A percentile compares a stretch with the other conserved stretches of the same genome.
These are phyloP conservation scores for Bipolaris oryzae DNA, from an alignment of 2,329 filamentous ascomycete genomes.

Conservation along the genomic window DNA sequence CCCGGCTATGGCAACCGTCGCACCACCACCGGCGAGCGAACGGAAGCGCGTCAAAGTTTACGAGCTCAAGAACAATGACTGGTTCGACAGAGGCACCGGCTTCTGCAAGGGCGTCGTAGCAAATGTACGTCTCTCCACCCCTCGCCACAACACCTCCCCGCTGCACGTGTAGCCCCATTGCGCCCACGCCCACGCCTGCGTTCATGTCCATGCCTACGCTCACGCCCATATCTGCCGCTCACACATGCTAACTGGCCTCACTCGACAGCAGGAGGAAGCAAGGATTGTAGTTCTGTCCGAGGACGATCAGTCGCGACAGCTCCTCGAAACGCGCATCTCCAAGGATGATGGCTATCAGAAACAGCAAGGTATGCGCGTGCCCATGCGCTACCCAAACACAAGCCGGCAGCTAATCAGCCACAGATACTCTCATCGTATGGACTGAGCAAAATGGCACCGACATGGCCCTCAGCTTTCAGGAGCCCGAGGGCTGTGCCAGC, in stretches of 20 bases:
- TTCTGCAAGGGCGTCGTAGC: slow-evolving; percentile 84
- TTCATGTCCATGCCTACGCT: neutral
- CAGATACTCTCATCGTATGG: slow-evolving; percentile 98
- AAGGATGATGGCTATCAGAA: slow-evolving; percentile 98
- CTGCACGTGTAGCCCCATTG: slow-evolving; percentile 17
- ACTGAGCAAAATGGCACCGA: slow-evolving; percentile 89
- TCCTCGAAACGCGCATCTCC: slow-evolving; percentile 87
- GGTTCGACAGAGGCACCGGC: slow-evolving; percentile 96
- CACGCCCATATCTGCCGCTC: slow-evolving; percentile 1
- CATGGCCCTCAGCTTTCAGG: slow-evolving; percentile 98
- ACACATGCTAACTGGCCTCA: slow-evolving; percentile 50
- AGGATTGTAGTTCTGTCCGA: slow-evolving; percentile 92
- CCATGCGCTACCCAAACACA: neutral
- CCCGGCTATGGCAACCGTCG: slow-evolving; percentile 24
- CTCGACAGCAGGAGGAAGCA: slow-evolving; percentile 74
- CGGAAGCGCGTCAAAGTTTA: slow-evolving; percentile 91
- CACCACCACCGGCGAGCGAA: slow-evolving; percentile 55
- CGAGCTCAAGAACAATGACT: slow-evolving; percentile 97
- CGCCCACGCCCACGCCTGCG: slow-evolving; percentile 19
- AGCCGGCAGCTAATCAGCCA: slow-evolving; percentile 26
- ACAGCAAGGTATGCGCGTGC: slow-evolving; percentile 77
- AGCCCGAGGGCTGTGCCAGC: slow-evolving; percentile 87
- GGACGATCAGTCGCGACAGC: slow-evolving; percentile 80
- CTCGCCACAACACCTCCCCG: neutral
- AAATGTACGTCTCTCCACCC: slow-evolving; percentile 63